Evolutionary conservation across 2,329 filamentous ascomycete genomes (phyloP).

Genomic region (Neopestalotiopsis sp.): DNA sequence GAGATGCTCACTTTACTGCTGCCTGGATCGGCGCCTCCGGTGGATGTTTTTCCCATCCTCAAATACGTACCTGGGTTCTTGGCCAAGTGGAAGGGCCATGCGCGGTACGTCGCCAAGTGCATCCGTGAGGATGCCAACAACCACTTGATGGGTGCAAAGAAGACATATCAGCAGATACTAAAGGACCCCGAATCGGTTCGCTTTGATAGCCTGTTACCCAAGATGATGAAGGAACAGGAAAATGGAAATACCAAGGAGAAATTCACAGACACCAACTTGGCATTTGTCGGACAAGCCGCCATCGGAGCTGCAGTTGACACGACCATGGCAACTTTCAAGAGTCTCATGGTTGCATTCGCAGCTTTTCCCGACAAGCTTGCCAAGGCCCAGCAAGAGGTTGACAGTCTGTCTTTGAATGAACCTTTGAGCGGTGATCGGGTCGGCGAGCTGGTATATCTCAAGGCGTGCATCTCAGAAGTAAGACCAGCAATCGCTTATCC

Average conservation of each 20-base stretch:
- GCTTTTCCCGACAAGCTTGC: slow-evolving; percentile 9
- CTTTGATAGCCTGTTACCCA: slow-evolving; percentile 15
- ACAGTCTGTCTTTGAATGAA: background rate
- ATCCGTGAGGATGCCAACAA: slow-evolving; percentile 5
- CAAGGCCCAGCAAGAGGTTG: slow-evolving; percentile 8
- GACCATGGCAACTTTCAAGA: slow-evolving; percentile 14
- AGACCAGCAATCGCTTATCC: background rate
- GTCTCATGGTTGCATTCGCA: slow-evolving; percentile 16
- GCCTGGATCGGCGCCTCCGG: slow-evolving; percentile 20
- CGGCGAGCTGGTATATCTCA: slow-evolving; percentile 4
- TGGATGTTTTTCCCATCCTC: slow-evolving; percentile 23
- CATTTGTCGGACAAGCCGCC: slow-evolving; percentile 13
- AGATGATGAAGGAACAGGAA: slow-evolving; percentile 13
- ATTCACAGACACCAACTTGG: slow-evolving; percentile 17
- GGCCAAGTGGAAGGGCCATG: slow-evolving; percentile 18
- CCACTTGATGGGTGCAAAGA: slow-evolving; percentile 8
- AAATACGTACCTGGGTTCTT: slow-evolving; percentile 20
- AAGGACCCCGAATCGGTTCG: slow-evolving; percentile 9
- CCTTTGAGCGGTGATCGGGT: background rate
- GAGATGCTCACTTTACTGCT: slow-evolving; percentile 1
- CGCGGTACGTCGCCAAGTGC: background rate
- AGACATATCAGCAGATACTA: background rate
- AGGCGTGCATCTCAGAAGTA: slow-evolving; percentile 15
- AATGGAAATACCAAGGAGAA: background rate
- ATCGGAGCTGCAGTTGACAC: slow-evolving; percentile 15